phyloP scores from a whole-genome alignment of 2,329 filamentous ascomycete species.

The Neofusicoccum umdonicola region DNA sequence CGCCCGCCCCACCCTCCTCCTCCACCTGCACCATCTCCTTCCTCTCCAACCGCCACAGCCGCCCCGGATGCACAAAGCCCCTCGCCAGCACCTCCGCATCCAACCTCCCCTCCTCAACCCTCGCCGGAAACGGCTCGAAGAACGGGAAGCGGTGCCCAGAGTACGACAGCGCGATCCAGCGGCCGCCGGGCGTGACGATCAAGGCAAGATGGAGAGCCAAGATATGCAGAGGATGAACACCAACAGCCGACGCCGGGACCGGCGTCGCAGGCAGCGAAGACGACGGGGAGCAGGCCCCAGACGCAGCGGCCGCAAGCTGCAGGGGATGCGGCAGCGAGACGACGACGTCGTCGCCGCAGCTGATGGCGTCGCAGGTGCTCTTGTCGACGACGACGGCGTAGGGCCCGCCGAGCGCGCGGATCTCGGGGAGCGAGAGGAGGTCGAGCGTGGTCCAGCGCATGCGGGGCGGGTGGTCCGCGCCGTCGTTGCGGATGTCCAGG shows the following conservation, averaged over 20 bases:
- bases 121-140: constrained; percentile 22
- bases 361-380: constrained; percentile 38
- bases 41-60: constrained; percentile 36
- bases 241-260: too few species aligned
- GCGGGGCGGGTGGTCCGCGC: not conserved
- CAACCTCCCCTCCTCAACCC: constrained; percentile 15
- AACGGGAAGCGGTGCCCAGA: constrained; percentile 41
- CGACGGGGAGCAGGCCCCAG: not conserved
- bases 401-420: constrained; percentile 22
- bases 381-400: constrained; percentile 40
- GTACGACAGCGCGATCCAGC: constrained; percentile 42
- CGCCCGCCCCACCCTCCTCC: constrained; percentile 20
- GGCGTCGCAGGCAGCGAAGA: not conserved
- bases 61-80: constrained; percentile 37
- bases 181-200: constrained; percentile 35
- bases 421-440: constrained; percentile 34
- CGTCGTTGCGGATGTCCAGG: not conserved
- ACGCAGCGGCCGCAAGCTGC: not conserved
- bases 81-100: constrained; percentile 24
- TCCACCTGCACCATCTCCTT: constrained; percentile 33
- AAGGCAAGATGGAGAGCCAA: constrained; percentile 41
- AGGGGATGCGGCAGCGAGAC: constrained; percentile 33
- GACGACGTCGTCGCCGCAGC: constrained; percentile 34
- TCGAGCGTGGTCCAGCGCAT: constrained; percentile 37
- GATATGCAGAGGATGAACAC: constrained; percentile 38